Conservation (phyloP, 352 stramenopile genomes). For the Phytophthora capsici region DNA sequence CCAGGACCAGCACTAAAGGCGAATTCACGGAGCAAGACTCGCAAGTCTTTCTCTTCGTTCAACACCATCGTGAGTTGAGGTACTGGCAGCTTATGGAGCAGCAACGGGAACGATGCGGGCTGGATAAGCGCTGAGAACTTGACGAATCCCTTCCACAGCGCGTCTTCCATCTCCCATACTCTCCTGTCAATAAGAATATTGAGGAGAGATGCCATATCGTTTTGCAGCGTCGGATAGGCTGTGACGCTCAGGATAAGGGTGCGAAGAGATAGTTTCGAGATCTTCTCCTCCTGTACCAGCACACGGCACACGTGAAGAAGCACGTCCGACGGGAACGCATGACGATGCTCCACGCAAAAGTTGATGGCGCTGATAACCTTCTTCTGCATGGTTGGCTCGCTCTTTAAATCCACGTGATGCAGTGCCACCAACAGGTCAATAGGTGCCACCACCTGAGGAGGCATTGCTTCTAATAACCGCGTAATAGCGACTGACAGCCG, state of each 20-base stretch:
- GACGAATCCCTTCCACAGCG: constrained; percentile 82
- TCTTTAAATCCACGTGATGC: constrained; percentile 80
- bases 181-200: constrained; percentile 55
- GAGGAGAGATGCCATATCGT: constrained; percentile 66
- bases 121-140: constrained; percentile 81
- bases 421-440: constrained; percentile 79
- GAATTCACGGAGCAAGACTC: constrained; percentile 51
- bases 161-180: constrained; percentile 80
- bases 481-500: constrained; percentile 75
- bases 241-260: constrained; percentile 84
- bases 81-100: constrained; percentile 63
- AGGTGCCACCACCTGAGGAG: constrained; percentile 64
- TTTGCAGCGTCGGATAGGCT: constrained; percentile 67
- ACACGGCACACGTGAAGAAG: constrained; percentile 72
- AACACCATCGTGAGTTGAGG: constrained; percentile 56
- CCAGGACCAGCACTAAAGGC: constrained; percentile 41
- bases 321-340: constrained; percentile 80
- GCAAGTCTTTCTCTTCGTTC: constrained; percentile 68
- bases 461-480: constrained; percentile 74
- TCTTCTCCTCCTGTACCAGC: constrained; percentile 61
- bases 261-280: constrained; percentile 74
- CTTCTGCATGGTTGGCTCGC: constrained; percentile 75
- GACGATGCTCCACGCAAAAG: constrained; percentile 80
- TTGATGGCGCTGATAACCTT: constrained; percentile 81
- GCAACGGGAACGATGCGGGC: constrained; percentile 69